Conservation (phyloP, 2,329 filamentous ascomycete genomes). For the Talaromyces sp. region DNA sequence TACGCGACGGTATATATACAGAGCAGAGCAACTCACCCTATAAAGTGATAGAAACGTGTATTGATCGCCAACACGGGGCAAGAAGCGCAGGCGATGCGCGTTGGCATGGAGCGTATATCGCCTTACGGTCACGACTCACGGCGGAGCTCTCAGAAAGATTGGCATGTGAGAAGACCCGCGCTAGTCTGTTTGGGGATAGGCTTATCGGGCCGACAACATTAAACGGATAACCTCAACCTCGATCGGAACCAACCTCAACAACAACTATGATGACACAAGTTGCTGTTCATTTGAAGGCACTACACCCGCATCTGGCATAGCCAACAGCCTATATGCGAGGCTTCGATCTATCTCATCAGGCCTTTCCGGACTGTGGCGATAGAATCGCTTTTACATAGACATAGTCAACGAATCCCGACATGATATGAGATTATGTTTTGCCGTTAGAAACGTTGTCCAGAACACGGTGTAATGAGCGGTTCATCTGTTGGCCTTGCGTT, state of each 20-base stretch:
- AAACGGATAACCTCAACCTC: not conserved
- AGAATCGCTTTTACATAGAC: not conserved
- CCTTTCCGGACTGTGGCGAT: not conserved
- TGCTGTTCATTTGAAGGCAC: not conserved
- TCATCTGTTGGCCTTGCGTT: not conserved
- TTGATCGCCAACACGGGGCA: not conserved
- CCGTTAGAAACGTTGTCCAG: not conserved
- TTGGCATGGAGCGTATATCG: not conserved
- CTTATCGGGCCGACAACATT: not conserved
- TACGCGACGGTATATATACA: not conserved
- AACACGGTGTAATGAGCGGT: not conserved
- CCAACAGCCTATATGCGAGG: not conserved
- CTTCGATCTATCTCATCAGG: too few species aligned
- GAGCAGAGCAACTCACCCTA: not conserved
- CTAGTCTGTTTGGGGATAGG: not conserved
- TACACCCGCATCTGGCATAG: not conserved
- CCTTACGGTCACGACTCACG: conserved; percentile 7
- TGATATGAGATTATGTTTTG: not conserved
- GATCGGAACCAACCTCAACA: not conserved
- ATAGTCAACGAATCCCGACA: not conserved
- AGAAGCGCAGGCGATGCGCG: conserved; percentile 4
- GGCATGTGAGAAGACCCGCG: conserved; percentile 5
- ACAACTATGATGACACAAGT: not conserved
- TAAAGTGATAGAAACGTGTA: not conserved
- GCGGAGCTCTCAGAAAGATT: not conserved